Percentiles rank a stretch among this genome's conserved stretches.
Conservation (phyloP, 768 basidiomycete genomes). For the Naganishia kalamii region DNA sequence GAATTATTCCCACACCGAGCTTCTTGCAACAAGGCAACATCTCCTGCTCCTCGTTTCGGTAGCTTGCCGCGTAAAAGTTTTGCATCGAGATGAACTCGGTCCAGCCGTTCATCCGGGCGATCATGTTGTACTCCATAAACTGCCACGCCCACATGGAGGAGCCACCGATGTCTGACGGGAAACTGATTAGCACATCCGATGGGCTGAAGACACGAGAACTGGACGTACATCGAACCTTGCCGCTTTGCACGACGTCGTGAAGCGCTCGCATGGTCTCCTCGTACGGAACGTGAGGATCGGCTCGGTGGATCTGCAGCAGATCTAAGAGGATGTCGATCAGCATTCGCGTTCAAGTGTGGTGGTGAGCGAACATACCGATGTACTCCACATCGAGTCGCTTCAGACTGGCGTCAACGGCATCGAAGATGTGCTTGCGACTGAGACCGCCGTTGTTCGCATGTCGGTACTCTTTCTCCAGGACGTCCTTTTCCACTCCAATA, state of each 20-base stretch:
- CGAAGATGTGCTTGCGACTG: slow-evolving; percentile 58
- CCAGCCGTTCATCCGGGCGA: slow-evolving; percentile 17
- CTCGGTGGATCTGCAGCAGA: slow-evolving; percentile 22
- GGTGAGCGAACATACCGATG: slow-evolving; percentile 52
- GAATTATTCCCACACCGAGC: slow-evolving; percentile 28
- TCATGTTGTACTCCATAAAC: slow-evolving; percentile 37
- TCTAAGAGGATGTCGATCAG: neutral
- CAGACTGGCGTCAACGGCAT: slow-evolving; percentile 53
- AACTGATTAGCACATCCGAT: neutral
- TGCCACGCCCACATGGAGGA: slow-evolving; percentile 56
- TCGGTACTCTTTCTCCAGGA: slow-evolving; percentile 7
- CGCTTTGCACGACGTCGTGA: slow-evolving; percentile 62
- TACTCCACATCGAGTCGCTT: slow-evolving; percentile 68
- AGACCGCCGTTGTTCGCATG: slow-evolving; percentile 19
- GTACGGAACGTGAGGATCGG: slow-evolving; percentile 41
- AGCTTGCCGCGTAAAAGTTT: slow-evolving; percentile 15
- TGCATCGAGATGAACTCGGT: slow-evolving; percentile 25
- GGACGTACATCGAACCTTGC: slow-evolving; percentile 53
- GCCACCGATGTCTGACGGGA: slow-evolving; percentile 52
- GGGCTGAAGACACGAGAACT: neutral
- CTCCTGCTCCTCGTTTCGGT: slow-evolving; percentile 31
- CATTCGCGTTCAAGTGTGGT: slow-evolving; percentile 1
- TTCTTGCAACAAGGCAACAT: slow-evolving; percentile 26
- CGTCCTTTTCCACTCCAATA: slow-evolving; percentile 17
- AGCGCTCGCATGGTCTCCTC: slow-evolving; percentile 63